Evolutionary conservation across 2,329 filamentous ascomycete species (phyloP).

Genomic region (Sporothrix brasiliensis): DNA sequence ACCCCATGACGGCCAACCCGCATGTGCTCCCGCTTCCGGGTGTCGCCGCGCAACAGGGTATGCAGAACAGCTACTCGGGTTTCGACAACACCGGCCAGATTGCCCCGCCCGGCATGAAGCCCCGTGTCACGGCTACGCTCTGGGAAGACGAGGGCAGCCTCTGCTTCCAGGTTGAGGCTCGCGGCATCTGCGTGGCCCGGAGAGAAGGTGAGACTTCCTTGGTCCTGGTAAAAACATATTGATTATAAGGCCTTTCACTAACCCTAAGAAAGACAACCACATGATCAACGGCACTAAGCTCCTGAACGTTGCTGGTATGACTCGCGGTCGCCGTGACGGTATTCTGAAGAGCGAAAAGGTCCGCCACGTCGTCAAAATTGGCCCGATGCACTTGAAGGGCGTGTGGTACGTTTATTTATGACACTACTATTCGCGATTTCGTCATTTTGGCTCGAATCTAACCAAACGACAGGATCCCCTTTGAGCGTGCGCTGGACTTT

Average conservation of each 20-base stretch:
- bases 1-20: conserved; percentile 64
- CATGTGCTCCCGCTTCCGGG: conserved; percentile 73
- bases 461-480: conserved; percentile 75
- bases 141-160: conserved; percentile 99
- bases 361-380: conserved; percentile 96
- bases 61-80: conserved; percentile 59
- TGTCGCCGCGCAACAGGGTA: conserved; percentile 48
- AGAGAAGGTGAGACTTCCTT: conserved; percentile 70
- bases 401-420: conserved; percentile 70
- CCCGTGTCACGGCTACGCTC: conserved; percentile 89
- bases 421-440: neutral
- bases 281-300: conserved; percentile 99
- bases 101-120: conserved; percentile 92
- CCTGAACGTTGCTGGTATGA: conserved; percentile 97
- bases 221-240: neutral
- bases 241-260: conserved; percentile 1
- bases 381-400: conserved; percentile 97
- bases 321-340: conserved; percentile 87
- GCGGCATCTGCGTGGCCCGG: conserved; percentile 92
- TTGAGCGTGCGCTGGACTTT: conserved; percentile 95
- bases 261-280: conserved; percentile 72
- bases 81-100: conserved; percentile 90
- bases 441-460: conserved; percentile 1
- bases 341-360: conserved; percentile 98
- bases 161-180: conserved; percentile 96